A percentile compares a stretch with the other conserved stretches of the same genome.
These are phyloP conservation scores for Lachnellula hyalina DNA, from an alignment of 2,329 filamentous ascomycete species.

Conservation along the genomic window DNA sequence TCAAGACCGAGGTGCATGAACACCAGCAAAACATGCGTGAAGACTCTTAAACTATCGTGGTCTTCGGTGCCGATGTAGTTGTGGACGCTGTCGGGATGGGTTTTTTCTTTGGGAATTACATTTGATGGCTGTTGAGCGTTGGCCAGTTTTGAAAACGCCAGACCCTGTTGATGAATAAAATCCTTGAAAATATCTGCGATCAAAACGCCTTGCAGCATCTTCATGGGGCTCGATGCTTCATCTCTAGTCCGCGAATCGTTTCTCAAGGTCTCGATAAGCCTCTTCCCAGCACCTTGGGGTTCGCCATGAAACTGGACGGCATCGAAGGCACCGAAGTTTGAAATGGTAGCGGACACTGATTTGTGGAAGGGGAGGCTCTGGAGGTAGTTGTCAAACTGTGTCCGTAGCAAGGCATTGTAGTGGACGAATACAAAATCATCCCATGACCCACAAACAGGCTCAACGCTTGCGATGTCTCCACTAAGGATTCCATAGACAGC, in stretches of 20 bases:
- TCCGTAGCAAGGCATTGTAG: conserved; percentile 79
- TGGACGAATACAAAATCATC: conserved; percentile 83
- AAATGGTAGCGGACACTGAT: conserved; percentile 47
- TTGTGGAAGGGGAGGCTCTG: conserved; percentile 49
- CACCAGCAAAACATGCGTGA: conserved; percentile 65
- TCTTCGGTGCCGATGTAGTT: conserved; percentile 53
- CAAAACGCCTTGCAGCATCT: conserved; percentile 71
- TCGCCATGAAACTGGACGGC: conserved; percentile 58
- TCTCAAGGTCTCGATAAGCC: conserved; percentile 57
- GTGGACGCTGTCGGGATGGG: conserved; percentile 34
- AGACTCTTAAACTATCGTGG: conserved; percentile 60
- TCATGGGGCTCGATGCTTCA: conserved; percentile 61
- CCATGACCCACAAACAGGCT: conserved; percentile 71
- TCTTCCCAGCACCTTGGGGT: conserved; percentile 45
- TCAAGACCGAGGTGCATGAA: conserved; percentile 55
- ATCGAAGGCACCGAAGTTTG: conserved; percentile 60
- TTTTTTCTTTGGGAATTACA: conserved; percentile 38
- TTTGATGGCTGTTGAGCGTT: conserved; percentile 40
- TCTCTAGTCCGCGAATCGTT: conserved; percentile 47
- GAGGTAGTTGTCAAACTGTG: conserved; percentile 72
- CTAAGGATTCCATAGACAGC: conserved; percentile 89
- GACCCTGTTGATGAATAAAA: conserved; percentile 55
- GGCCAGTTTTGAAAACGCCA: conserved; percentile 43
- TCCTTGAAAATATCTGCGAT: conserved; percentile 57
- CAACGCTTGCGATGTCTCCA: conserved; percentile 74